phyloP scores from a whole-genome alignment of 2,329 filamentous ascomycete species.

The Balansia obtecta region DNA sequence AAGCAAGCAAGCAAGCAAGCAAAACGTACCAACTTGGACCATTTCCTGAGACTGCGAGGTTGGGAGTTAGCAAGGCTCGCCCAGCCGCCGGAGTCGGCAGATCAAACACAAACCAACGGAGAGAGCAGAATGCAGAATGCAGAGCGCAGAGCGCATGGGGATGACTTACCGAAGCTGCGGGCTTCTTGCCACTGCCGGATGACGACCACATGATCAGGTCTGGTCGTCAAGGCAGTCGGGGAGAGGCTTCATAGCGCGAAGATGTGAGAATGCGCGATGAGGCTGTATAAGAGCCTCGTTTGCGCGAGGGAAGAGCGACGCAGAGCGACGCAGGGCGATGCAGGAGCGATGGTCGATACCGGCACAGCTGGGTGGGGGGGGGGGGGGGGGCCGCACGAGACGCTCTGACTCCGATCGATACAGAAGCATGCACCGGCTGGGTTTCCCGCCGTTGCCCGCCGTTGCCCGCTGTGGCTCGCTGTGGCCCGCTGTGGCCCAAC shows the following conservation, averaged over 20 bases:
- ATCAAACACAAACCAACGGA: neutral
- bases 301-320: constrained; percentile 2
- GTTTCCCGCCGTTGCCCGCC: neutral
- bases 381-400: too few relatives aligned
- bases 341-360: neutral
- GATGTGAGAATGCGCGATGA: constrained; percentile 10
- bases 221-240: constrained; percentile 14
- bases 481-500: too few relatives aligned
- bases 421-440: neutral
- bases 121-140: too few relatives aligned
- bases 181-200: constrained; percentile 56
- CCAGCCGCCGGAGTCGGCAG: constrained; percentile 1
- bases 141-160: neutral
- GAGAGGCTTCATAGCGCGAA: constrained; percentile 20
- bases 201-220: constrained; percentile 48
- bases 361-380: too few relatives aligned
- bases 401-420: too few relatives aligned
- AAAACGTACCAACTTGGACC: constrained; percentile 87
- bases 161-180: constrained; percentile 52
- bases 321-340: too few relatives aligned
- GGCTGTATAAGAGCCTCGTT: constrained; percentile 12
- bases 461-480: too few relatives aligned
- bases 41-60: constrained; percentile 64
- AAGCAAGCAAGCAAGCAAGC: too few relatives aligned
- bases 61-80: constrained; percentile 20